Evolutionary conservation across 352 stramenopile species (phyloP), one percentile per base, ranked within the genome.

Genomic region (Phytophthora brassicae): DNA sequence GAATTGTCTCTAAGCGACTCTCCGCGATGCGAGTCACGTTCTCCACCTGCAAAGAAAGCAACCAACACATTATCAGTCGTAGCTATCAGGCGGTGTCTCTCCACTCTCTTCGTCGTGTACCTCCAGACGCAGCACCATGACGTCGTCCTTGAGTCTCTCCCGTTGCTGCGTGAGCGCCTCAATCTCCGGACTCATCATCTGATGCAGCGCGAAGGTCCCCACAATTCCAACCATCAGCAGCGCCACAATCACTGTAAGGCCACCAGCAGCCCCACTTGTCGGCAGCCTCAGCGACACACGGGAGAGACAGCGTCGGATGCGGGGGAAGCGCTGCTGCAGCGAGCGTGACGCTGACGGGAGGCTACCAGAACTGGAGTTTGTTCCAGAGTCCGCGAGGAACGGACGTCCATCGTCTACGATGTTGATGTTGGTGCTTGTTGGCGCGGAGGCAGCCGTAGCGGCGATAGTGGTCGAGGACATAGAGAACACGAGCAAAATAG

Each of bases 151-250:
- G n/a, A 92, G 59, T 22, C 53, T 61, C 47, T 77, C 76, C 33
- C 80, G 78, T 62, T 92, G 72, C 36, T 75, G 70, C 36, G 85
- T 64, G 16, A 89, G 75, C 56, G 77, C 75, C 49, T 89, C 80
- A 47, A 89, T 89, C 67, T 92, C 76, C 8, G 82, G 82, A 57
- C 78, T 89, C 66, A 89, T 81, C 70, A 90, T 81, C 60, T 92
- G 82, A 22, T 83, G 82, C 29, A 92, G 73, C 26, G 82, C 81
- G 48, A 92, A 81, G 23, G 80, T 88, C 22, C 80, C 82, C 39
- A 87, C 79, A 36, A 67, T 66, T 35, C 81, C 81, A 52, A 85
- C 63, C 38, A 88, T 58, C 38, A 90, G 65, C 73, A 88, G 76
- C 24, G 64, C 74, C 38, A 81, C 19, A 39, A 79, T 86, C 3